Conservation (phyloP, 139 green algal genomes). For the Chlamydomonas eustigma region DNA sequence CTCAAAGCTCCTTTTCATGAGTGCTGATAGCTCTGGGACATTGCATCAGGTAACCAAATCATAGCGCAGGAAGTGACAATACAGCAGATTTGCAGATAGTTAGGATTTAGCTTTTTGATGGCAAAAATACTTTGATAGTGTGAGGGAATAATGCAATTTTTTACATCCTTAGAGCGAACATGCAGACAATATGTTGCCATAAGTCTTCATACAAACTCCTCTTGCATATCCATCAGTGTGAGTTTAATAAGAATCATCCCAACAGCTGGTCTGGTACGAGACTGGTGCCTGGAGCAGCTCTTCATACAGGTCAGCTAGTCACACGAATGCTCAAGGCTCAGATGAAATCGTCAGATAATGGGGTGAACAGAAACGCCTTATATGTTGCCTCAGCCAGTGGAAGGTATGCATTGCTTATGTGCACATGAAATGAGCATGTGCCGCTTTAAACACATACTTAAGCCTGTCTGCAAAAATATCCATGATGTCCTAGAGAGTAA, state of each 20-base stretch:
- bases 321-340: slow-evolving; percentile 13
- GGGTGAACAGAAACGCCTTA: slow-evolving; percentile 17
- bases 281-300: slow-evolving; percentile 43
- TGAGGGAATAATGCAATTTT: slow-evolving; percentile 9
- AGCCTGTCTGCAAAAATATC: no score
- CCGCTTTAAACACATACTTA: no score
- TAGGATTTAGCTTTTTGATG: no score
- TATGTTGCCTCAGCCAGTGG: slow-evolving; percentile 13
- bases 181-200: background rate
- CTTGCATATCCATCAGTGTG: background rate
- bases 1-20: slow-evolving; percentile 38
- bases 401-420: no score
- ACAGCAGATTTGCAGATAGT: no score
- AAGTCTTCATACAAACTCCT: background rate
- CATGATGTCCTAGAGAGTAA: no score
- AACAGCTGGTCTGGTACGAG: slow-evolving; percentile 52
- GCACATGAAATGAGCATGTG: no score
- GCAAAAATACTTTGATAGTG: no score
- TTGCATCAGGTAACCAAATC: slow-evolving; percentile 9
- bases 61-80: no score
- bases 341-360: slow-evolving; percentile 13
- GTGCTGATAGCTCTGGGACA: slow-evolving; percentile 24
- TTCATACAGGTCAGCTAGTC: slow-evolving; percentile 35
- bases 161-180: background rate
- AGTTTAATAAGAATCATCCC: slow-evolving; percentile 23